These are phyloP conservation scores for Alternaria sp. DNA, from an alignment of 2,329 filamentous ascomycete species.

Conservation along the genomic window DNA sequence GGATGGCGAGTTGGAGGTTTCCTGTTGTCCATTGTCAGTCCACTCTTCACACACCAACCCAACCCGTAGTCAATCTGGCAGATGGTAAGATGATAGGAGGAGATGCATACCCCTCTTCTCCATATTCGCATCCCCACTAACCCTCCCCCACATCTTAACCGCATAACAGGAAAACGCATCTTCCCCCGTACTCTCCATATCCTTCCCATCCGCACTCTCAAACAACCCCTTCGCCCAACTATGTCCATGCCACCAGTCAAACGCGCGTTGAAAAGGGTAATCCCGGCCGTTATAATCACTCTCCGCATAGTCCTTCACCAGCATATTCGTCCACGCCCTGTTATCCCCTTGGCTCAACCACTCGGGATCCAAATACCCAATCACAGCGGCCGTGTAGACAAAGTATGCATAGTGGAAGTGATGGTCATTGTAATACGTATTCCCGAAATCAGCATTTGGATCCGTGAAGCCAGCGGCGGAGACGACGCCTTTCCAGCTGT, in stretches of 20 bases:
- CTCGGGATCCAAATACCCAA: slow-evolving; percentile 75
- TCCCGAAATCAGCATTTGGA: slow-evolving; percentile 78
- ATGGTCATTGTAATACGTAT: slow-evolving; percentile 78
- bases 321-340: slow-evolving; percentile 78
- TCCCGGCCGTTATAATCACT: slow-evolving; percentile 67
- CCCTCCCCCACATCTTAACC: slow-evolving; percentile 91
- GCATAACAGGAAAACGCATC: slow-evolving; percentile 88
- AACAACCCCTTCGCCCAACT: slow-evolving; percentile 87
- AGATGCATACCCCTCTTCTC: slow-evolving; percentile 64
- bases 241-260: slow-evolving; percentile 96
- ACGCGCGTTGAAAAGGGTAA: slow-evolving; percentile 82
- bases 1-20: slow-evolving; percentile 82
- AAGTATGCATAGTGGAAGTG: slow-evolving; percentile 81
- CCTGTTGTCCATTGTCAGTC: slow-evolving; percentile 49
- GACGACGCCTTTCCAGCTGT: slow-evolving; percentile 79
- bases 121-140: slow-evolving; percentile 77
- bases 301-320: slow-evolving; percentile 86
- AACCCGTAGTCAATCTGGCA: too few species aligned
- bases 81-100: too few species aligned
- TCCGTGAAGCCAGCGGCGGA: slow-evolving; percentile 79
- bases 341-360: slow-evolving; percentile 72
- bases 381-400: slow-evolving; percentile 82
- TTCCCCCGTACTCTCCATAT: slow-evolving; percentile 88
- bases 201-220: slow-evolving; percentile 74
- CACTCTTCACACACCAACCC: too few species aligned